Percentiles rank a stretch among this genome's conserved stretches.
These are phyloP conservation scores for Paraurostyla sp. DNA, from an alignment of 73 alveolate species.

Conservation along the genomic window DNA sequence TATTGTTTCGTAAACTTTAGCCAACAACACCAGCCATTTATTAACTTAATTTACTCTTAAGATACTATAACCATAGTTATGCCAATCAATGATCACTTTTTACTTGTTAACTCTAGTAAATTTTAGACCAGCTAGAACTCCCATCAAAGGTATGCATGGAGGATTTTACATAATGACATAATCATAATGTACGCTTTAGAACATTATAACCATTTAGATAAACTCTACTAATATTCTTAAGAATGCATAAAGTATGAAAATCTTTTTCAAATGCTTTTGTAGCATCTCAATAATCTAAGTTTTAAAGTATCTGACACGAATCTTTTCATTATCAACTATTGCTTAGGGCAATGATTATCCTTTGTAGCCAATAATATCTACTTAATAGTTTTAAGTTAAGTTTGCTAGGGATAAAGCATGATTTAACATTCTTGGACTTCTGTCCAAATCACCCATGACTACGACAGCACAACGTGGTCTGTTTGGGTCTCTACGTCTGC, in stretches of 20 bases:
- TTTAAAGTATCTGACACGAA: constrained; percentile 72
- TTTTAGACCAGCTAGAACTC: constrained; percentile 77
- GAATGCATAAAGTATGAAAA: constrained; percentile 82
- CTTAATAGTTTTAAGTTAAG: constrained; percentile 66
- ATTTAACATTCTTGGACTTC: constrained; percentile 97
- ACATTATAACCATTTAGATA: constrained; percentile 77
- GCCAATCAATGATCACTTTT: constrained; percentile 96
- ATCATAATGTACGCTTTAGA: constrained; percentile 82
- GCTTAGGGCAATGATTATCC: constrained; percentile 83
- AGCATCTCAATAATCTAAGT: constrained; percentile 71
- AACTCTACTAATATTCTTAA: constrained; percentile 85
- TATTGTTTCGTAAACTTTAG: constrained; percentile 88
- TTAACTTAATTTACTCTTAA: constrained; percentile 85
- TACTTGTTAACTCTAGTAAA: constrained; percentile 42
- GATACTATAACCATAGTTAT: constrained; percentile 97
- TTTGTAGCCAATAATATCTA: constrained; percentile 84
- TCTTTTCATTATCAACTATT: constrained; percentile 62
- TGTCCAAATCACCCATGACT: constrained; percentile 97
- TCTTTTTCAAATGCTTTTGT: constrained; percentile 66
- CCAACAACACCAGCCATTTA: constrained; percentile 82
- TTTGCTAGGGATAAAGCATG: constrained; percentile 89
- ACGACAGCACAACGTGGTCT: constrained; percentile 71
- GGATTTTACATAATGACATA: constrained; percentile 94
- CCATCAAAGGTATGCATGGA: constrained; percentile 95
- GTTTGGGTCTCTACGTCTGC: constrained; percentile 28